Conservation (phyloP, 164 flowering plant genomes). For the Warburgia ugandensis region DNA sequence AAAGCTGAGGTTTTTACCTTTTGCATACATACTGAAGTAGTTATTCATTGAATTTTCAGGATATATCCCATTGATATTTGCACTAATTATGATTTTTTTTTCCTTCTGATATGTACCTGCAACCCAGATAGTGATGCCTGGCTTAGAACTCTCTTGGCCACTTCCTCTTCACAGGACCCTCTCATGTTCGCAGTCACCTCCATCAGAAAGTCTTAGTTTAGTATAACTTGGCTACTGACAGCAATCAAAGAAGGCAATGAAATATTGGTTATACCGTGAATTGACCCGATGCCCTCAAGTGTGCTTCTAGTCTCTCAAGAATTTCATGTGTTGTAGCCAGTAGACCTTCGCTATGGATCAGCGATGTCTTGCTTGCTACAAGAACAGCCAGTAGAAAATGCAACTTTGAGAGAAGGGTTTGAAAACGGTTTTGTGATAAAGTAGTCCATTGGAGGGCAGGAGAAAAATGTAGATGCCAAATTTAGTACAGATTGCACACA, state of each 20-base stretch:
- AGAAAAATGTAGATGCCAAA: too few relatives aligned
- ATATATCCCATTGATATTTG: too few relatives aligned
- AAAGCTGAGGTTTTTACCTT: too few relatives aligned
- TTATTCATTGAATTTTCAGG: too few relatives aligned
- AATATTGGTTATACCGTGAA: slow-evolving; percentile 67
- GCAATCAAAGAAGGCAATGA: not conserved
- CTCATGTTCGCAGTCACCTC: slow-evolving; percentile 96
- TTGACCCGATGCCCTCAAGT: slow-evolving; percentile 74
- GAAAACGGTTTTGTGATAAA: too few relatives aligned
- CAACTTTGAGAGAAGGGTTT: too few relatives aligned
- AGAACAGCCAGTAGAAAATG: slow-evolving; percentile 64
- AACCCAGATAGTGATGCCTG: slow-evolving; percentile 79
- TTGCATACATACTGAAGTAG: too few relatives aligned
- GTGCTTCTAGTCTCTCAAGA: slow-evolving; percentile 96
- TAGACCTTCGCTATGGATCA: slow-evolving; percentile 56
- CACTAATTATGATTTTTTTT: too few relatives aligned
- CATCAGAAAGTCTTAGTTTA: too few relatives aligned
- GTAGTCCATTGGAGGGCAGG: too few relatives aligned
- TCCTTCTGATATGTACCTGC: slow-evolving; percentile 55
- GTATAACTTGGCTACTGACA: too few relatives aligned
- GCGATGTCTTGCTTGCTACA: slow-evolving; percentile 76
- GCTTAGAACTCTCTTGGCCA: slow-evolving; percentile 67
- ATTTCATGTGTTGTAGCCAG: slow-evolving; percentile 78
- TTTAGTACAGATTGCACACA: too few relatives aligned
- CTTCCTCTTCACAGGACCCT: slow-evolving; percentile 85